Percentiles rank a stretch among this genome's conserved stretches.
Conservation (phyloP, 441 rosid genomes). For the Euphorbia celastroides region DNA sequence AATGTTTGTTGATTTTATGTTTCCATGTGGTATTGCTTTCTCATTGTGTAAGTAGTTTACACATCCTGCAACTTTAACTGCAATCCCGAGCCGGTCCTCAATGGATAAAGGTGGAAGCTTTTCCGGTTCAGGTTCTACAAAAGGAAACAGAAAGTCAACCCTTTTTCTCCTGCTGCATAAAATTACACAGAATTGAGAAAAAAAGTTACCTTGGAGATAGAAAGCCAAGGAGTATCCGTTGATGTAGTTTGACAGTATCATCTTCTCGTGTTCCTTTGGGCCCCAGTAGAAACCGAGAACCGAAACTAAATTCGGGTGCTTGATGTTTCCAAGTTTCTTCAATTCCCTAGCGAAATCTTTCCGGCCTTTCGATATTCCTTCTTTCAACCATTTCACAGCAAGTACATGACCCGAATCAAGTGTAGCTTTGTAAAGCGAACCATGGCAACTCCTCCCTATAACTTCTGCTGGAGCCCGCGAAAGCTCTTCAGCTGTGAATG, state of each 20-base stretch:
- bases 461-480: constrained; percentile 31
- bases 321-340: constrained; percentile 27
- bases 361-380: constrained; percentile 28
- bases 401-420: constrained; percentile 24
- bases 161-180: not conserved
- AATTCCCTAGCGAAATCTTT: constrained; percentile 36
- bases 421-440: constrained; percentile 26
- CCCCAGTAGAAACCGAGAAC: constrained; percentile 85
- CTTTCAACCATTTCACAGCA: constrained; percentile 31
- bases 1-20: constrained; percentile 79
- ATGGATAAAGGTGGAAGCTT: constrained; percentile 62
- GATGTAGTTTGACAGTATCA: constrained; percentile 57
- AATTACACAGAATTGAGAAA: not conserved
- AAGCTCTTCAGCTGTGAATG: constrained; percentile 31
- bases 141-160: constrained; percentile 9
- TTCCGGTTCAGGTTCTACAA: constrained; percentile 66
- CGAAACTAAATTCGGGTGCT: constrained; percentile 73
- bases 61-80: constrained; percentile 60
- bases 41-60: constrained; percentile 73
- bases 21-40: constrained; percentile 76
- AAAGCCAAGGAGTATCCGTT: constrained; percentile 59
- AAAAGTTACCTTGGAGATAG: constrained; percentile 66
- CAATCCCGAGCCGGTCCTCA: constrained; percentile 63
- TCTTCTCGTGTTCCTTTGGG: constrained; percentile 76
- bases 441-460: constrained; percentile 32